Base-by-base conservation (phyloP, 202 grass and related monocot species). In the Cymbopogon flexuosus region DNA sequence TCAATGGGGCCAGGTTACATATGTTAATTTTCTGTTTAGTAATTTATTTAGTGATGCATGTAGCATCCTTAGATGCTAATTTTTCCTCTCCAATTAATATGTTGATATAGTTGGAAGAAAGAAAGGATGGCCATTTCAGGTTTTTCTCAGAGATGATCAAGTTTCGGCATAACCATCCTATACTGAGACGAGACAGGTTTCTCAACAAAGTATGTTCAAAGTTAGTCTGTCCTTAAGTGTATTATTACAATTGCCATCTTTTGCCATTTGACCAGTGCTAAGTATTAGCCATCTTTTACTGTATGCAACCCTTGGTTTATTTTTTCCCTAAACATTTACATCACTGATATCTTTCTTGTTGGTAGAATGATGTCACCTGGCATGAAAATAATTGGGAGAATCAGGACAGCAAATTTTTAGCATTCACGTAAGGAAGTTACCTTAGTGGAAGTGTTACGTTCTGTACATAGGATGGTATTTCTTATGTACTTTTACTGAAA, bases 111-210 rank as follows among this genome's bases (percentile, higher is more conserved):
- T 84, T 99, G 80, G 88, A 87, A 81, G 73, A 81, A 73, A 93
- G 89, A 90, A 93, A 84, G 90, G 72, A 83, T 45, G 82, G 22
- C 7, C 96, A 91, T 88, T 96, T 96, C 79, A 93, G 92, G 62
- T 99, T 91, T 88, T 96, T 99, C 84, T 91, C 87, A 43, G 90
- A 99, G 90, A 85, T 96, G 90, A 93, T 97, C 52, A 93, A 96
- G 58, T 99, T 89, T 79, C 92, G 96, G 46, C 88, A 74, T 61
- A 90, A 79, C 35, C 83, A 91, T 87, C 83, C 90, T 68, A 87
- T 96, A 68, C 78, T 99, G 54, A 81, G 58, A 65, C 87, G 57
- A 18, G 84, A 87, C 24, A 91, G 80, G 81, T 99, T 99, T 90
- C 88, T 99, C 79, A 81, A 52, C 14, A 93, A 96, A 81, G 92